Conservation (phyloP, 352 stramenopile genomes). For the Phytophthora hibernalis region DNA sequence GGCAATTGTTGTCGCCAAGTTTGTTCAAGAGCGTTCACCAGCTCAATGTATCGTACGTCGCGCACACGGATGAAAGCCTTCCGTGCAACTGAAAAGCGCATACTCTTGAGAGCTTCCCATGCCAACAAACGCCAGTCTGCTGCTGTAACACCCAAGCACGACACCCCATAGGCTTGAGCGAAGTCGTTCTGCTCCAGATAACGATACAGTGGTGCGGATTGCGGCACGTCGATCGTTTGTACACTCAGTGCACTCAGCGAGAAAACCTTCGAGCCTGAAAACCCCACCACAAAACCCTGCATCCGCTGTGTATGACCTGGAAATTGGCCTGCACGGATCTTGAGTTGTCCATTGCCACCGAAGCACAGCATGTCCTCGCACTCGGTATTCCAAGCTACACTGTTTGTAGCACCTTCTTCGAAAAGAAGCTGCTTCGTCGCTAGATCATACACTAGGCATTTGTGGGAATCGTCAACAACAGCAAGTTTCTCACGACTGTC, state of each 20-base stretch:
- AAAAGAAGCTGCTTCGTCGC: slow-evolving; percentile 91
- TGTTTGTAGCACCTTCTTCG: slow-evolving; percentile 86
- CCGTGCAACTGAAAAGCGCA: slow-evolving; percentile 82
- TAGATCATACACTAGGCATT: slow-evolving; percentile 92
- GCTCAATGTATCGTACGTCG: slow-evolving; percentile 92
- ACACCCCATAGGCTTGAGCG: slow-evolving; percentile 86
- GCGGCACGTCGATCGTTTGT: slow-evolving; percentile 92
- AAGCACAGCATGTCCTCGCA: slow-evolving; percentile 96
- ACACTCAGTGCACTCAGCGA: slow-evolving; percentile 89
- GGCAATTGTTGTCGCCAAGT: slow-evolving; percentile 70
- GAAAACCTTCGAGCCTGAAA: slow-evolving; percentile 93
- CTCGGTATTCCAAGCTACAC: slow-evolving; percentile 95
- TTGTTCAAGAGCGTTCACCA: slow-evolving; percentile 88
- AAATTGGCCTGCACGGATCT: slow-evolving; percentile 92
- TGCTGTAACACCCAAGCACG: slow-evolving; percentile 95
- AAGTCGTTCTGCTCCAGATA: slow-evolving; percentile 93
- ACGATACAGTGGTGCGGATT: slow-evolving; percentile 88
- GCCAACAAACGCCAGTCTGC: slow-evolving; percentile 89
- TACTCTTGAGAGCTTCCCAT: slow-evolving; percentile 87
- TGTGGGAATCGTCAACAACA: slow-evolving; percentile 91
- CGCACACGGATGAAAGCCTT: slow-evolving; percentile 92
- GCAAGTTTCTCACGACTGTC: slow-evolving; percentile 87
- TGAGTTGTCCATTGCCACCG: slow-evolving; percentile 85
- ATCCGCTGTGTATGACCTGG: slow-evolving; percentile 91
- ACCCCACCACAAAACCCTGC: slow-evolving; percentile 93